These are phyloP conservation scores for Casaregolazyma suthepensis DNA, from an alignment of 1,139 yeast genomes.

Conservation along the genomic window DNA sequence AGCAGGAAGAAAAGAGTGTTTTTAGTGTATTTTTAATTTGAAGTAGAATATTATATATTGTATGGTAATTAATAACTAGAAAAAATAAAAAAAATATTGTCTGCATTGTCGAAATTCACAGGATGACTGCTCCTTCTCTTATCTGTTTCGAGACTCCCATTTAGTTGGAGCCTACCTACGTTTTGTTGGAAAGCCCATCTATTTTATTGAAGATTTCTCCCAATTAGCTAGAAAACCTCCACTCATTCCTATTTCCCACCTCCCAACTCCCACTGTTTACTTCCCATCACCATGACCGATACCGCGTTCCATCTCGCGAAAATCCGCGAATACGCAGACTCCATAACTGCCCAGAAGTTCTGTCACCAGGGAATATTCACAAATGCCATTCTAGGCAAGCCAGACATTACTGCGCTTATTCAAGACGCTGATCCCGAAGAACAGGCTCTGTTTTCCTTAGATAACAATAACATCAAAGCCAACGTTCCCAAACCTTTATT, in stretches of 20 bases:
- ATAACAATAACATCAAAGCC: conserved; percentile 4
- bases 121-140: too few relatives aligned
- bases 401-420: conserved; percentile 52
- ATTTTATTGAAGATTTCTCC: too few relatives aligned
- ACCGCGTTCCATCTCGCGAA: conserved; percentile 15
- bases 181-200: too few relatives aligned
- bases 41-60: too few relatives aligned
- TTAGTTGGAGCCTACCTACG: too few relatives aligned
- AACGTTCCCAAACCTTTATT: conserved; percentile 5
- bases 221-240: background rate
- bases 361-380: conserved; percentile 57
- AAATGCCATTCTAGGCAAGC: conserved; percentile 51
- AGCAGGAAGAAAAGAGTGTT: too few relatives aligned
- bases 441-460: conserved; percentile 41
- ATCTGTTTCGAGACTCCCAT: too few relatives aligned
- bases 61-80: too few relatives aligned
- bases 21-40: too few relatives aligned
- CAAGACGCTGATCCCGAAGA: conserved; percentile 57
- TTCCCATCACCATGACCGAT: conserved; percentile 2
- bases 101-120: too few relatives aligned
- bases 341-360: conserved; percentile 38
- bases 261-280: background rate
- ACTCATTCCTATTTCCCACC: background rate
- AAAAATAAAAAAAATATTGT: too few relatives aligned
- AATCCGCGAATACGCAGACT: conserved; percentile 27